phyloP scores from a whole-genome alignment of 2,329 filamentous ascomycete genomes.

The Cryphonectria nitschkei region DNA sequence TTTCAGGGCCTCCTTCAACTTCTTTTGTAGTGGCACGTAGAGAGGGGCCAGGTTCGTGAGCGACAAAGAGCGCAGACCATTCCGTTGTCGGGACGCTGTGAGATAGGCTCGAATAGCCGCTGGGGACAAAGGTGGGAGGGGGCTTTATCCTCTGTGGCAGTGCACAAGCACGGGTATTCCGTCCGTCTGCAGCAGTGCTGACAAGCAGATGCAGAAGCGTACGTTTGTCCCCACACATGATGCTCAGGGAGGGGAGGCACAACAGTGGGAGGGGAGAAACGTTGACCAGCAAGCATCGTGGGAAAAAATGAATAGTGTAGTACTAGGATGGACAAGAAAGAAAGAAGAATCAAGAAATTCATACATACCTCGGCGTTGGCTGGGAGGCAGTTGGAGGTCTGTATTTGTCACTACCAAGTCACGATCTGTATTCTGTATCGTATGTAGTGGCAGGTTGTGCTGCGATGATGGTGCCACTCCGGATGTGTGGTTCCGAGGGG shows the following conservation, averaged over 20 bases:
- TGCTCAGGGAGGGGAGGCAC: background rate
- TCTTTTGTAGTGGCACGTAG: background rate
- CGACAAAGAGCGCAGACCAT: background rate
- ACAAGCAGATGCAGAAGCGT: conserved; percentile 3
- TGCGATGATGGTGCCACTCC: background rate
- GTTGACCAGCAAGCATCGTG: background rate
- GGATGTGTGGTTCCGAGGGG: background rate
- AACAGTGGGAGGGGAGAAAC: background rate
- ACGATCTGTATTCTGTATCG: background rate
- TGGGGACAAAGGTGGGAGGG: background rate
- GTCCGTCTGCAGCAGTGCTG: conserved; percentile 5
- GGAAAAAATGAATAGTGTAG: background rate
- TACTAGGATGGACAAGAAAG: background rate
- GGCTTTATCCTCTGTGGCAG: background rate
- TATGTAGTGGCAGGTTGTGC: background rate
- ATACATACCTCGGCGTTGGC: background rate
- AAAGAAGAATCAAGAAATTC: background rate
- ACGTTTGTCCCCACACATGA: background rate
- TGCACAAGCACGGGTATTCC: background rate
- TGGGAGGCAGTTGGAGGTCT: background rate
- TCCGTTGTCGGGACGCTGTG: background rate
- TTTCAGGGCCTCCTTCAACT: background rate
- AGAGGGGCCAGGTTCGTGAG: background rate
- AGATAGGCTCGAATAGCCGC: background rate
- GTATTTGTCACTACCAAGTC: background rate